These are phyloP conservation scores for Pyrenochaeta sp. DNA, from an alignment of 2,329 filamentous ascomycete genomes.

Conservation along the genomic window DNA sequence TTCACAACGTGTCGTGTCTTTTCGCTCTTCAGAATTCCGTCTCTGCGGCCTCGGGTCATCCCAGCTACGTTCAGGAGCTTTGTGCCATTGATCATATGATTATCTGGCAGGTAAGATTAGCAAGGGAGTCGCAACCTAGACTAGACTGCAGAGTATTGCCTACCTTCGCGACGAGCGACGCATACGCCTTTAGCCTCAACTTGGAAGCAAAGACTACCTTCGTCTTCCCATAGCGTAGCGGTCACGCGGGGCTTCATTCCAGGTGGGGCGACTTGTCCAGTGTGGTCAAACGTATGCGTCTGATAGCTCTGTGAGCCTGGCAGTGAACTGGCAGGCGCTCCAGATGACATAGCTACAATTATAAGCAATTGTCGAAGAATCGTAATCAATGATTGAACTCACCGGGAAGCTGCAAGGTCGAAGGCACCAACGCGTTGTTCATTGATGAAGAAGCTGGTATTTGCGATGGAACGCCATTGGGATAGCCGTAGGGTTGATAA, in stretches of 20 bases:
- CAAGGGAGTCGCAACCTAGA: neutral
- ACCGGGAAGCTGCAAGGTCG: constrained; percentile 73
- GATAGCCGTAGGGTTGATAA: constrained; percentile 77
- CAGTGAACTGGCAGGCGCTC: constrained; percentile 37
- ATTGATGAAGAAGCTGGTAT: constrained; percentile 76
- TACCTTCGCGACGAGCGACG: constrained; percentile 91
- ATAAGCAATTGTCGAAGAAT: constrained; percentile 13
- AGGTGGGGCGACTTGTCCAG: constrained; percentile 89
- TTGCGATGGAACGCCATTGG: constrained; percentile 78
- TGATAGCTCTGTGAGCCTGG: constrained; percentile 45
- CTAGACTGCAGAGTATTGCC: constrained; percentile 18
- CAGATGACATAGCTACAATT: constrained; percentile 43
- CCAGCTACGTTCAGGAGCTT: constrained; percentile 96
- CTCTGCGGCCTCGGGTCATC: constrained; percentile 94
- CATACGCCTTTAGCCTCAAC: constrained; percentile 97
- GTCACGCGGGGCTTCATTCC: constrained; percentile 97
- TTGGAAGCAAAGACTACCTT: constrained; percentile 96
- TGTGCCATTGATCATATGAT: constrained; percentile 99
- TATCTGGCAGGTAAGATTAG: constrained; percentile 66
- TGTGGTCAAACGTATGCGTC: constrained; percentile 75
- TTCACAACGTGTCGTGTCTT: constrained; percentile 97
- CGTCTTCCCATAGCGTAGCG: constrained; percentile 97
- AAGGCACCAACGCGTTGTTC: constrained; percentile 69
- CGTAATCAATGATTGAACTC: constrained; percentile 27
- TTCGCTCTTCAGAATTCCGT: constrained; percentile 97